Conservation (phyloP, 192 early-diverging fungal species). For the Coemansia sp. region DNA sequence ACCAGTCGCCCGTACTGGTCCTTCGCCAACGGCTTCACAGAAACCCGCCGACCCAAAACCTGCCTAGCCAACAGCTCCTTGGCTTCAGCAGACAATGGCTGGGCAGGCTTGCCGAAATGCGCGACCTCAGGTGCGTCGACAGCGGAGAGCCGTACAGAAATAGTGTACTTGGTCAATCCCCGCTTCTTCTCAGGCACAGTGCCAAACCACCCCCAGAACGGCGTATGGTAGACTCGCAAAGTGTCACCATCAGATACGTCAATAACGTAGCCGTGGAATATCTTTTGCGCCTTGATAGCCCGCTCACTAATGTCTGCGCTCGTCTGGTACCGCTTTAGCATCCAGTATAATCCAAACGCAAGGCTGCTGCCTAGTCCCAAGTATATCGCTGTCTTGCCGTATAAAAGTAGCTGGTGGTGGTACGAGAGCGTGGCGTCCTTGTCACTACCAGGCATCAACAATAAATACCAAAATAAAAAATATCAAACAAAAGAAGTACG, state of each 20-base stretch:
- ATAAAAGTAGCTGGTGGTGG: conserved; percentile 14
- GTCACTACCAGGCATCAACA: conserved; percentile 2
- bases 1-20: conserved; percentile 56
- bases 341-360: conserved; percentile 33
- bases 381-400: conserved; percentile 37
- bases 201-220: conserved; percentile 33
- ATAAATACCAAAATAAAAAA: neutral
- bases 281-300: conserved; percentile 25
- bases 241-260: conserved; percentile 54
- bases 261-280: conserved; percentile 42
- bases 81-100: conserved; percentile 49
- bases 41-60: conserved; percentile 18
- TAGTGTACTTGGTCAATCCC: conserved; percentile 37
- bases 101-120: conserved; percentile 55
- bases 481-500: neutral
- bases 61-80: conserved; percentile 36
- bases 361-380: conserved; percentile 29
- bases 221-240: conserved; percentile 45
- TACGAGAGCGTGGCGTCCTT: conserved; percentile 5
- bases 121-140: conserved; percentile 54
- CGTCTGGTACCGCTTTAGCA: conserved; percentile 46
- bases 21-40: conserved; percentile 36
- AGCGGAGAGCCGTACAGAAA: conserved; percentile 38
- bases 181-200: conserved; percentile 28
- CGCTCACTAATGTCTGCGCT: conserved; percentile 44